phyloP scores from a whole-genome alignment of 305 asterid genomes.

The Fraxinus angustifolia region DNA sequence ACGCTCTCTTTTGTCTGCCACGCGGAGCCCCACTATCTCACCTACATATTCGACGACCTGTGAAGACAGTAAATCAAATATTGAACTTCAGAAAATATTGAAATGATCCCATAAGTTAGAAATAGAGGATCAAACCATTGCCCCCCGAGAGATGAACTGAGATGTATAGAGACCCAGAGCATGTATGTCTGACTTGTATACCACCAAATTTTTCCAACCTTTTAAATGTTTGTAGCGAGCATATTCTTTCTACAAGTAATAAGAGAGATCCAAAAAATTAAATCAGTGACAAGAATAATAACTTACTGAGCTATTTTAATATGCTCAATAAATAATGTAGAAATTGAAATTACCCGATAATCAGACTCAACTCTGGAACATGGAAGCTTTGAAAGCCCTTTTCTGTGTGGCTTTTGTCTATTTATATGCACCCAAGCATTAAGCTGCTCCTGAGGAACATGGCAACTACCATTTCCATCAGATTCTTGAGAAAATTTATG shows the following conservation, averaged over 20 bases:
- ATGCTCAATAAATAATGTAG: conserved; percentile 8
- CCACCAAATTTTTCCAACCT: conserved; percentile 63
- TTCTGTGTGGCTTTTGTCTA: conserved; percentile 38
- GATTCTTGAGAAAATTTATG: conserved; percentile 31
- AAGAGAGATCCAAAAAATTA: conserved; percentile 16
- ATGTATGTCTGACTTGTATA: conserved; percentile 67
- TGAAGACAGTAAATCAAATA: conserved; percentile 7
- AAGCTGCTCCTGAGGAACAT: conserved; percentile 68
- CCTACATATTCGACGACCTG: conserved; percentile 74
- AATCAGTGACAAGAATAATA: conserved; percentile 10
- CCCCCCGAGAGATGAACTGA: conserved; percentile 49
- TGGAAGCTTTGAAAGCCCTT: conserved; percentile 35
- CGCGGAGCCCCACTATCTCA: conserved; percentile 63
- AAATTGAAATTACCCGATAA: conserved; percentile 39
- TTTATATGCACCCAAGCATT: conserved; percentile 65
- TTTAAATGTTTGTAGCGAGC: conserved; percentile 55
- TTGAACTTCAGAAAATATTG: neutral
- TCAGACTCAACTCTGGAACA: conserved; percentile 42
- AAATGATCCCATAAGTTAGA: conserved; percentile 14
- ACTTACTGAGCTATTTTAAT: conserved; percentile 8
- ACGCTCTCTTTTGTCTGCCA: conserved; percentile 61
- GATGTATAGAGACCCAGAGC: conserved; percentile 75
- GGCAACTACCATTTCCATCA: conserved; percentile 41
- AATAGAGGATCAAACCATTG: conserved; percentile 45
- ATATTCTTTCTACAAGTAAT: conserved; percentile 52